Evolutionary conservation across 1,284 basidiomycete genomes (phyloP).

Genomic region (Puccinia coronata): DNA sequence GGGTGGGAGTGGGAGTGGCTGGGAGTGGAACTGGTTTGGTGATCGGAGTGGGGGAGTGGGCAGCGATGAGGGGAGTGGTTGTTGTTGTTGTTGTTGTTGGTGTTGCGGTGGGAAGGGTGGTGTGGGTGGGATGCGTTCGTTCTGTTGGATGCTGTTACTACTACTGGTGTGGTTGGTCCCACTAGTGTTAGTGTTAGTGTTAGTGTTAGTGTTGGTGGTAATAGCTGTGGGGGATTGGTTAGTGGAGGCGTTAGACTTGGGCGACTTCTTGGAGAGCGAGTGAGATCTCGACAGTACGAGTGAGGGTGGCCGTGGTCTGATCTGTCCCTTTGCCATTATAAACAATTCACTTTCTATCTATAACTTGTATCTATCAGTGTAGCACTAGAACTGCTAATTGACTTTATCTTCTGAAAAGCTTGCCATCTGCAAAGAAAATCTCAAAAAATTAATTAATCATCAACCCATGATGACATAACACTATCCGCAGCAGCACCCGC

Average conservation of each 20-base stretch:
- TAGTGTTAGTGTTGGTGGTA: neutral
- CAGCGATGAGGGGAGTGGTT: neutral
- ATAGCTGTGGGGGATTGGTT: neutral
- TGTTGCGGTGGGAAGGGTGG: slow-evolving; percentile 7
- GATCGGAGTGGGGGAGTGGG: neutral
- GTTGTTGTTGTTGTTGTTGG: too few species aligned
- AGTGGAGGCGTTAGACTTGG: slow-evolving; percentile 1
- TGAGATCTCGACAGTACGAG: slow-evolving; percentile 43
- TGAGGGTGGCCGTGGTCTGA: slow-evolving; percentile 44
- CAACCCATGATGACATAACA: too few species aligned
- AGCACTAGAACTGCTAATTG: too few species aligned
- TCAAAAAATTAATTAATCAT: too few species aligned
- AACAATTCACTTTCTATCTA: too few species aligned
- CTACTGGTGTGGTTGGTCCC: too few species aligned
- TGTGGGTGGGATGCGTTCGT: neutral
- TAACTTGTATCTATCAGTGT: too few species aligned
- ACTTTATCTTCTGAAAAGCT: too few species aligned
- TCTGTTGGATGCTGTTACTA: too few species aligned
- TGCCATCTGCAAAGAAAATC: too few species aligned
- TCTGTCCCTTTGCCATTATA: slow-evolving; percentile 37
- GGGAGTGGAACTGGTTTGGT: neutral
- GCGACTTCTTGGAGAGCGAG: slow-evolving; percentile 48
- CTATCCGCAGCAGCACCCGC: too few species aligned
- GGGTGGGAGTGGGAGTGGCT: neutral
- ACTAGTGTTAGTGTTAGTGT: neutral